Base-by-base conservation (phyloP, 2,329 filamentous ascomycete species). In the Pseudogymnoascus sp. region DNA sequence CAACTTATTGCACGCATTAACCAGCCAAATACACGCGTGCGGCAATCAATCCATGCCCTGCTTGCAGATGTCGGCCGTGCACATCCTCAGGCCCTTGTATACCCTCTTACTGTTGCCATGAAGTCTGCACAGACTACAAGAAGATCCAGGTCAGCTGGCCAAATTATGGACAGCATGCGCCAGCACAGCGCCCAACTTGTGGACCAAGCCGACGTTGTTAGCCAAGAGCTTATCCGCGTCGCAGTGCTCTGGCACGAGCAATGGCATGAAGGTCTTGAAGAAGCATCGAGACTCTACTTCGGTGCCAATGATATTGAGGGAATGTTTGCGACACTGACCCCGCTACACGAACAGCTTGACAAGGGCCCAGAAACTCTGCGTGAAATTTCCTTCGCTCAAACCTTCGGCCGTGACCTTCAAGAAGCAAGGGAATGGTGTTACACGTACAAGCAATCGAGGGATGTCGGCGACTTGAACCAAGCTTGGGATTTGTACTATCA, bases 401-500 rank as follows among this genome's bases (percentile, higher is more conserved):
- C 95, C 0, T 99, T 99, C 72, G 95, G 95, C 0, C 88, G 96
- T 34, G 96, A 99, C 73, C 83, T 99, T 21, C 89, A 91, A 64
- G 96, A 99, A 76, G 96, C 95, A 7, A 88, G 91, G 65, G 93
- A 97, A 69, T 99, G 95, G 88, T 99, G 95, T 75, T 88, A 90
- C 66, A 90, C 96, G 62, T 99, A 96, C 77, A 88, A 91, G 70
- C 85, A 86, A 42, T 95, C 90, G n/a, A 84, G 88, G 60, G 95
- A 99, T 72, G 87, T 95, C 65, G 93, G 91, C 59, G 96, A 99
- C 74, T 84, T 99, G 53, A 99, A 97, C 72, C 92, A 96, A 76
- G 95, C 95, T 5, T 99, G 95, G 95, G 96, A 99, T 76, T 84
- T 99, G 12, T 99, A 99, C 77, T 99, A 99, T 76, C 92, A 96